These are phyloP conservation scores for Tripterygium wilfordii DNA, from an alignment of 177 flowering plant genomes.

Conservation along the genomic window DNA sequence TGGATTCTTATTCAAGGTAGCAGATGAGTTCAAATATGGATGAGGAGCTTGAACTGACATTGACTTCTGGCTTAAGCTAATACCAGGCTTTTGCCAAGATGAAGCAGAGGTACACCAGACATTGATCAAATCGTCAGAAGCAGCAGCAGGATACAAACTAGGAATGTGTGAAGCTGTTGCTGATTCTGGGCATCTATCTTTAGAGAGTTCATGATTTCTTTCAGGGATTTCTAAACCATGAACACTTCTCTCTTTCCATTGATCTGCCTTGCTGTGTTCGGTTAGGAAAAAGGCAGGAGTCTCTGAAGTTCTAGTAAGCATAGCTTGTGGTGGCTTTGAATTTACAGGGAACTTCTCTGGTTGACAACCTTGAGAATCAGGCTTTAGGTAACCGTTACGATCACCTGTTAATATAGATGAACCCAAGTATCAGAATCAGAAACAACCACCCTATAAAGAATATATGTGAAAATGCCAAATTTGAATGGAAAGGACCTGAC, in stretches of 20 bases:
- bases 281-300: constrained; percentile 14
- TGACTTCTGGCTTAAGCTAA: constrained; percentile 24
- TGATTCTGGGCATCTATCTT: not conserved
- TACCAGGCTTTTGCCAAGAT: constrained; percentile 33
- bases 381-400: constrained; percentile 15
- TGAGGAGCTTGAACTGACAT: constrained; percentile 20
- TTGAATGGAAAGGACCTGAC: not conserved
- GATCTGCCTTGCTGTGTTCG: constrained; percentile 24
- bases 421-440: not conserved
- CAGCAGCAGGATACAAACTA: not conserved
- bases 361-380: constrained; percentile 21
- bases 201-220: not conserved
- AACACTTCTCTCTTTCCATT: constrained; percentile 16
- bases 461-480: not conserved
- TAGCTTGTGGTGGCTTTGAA: constrained; percentile 12
- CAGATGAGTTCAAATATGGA: constrained; percentile 22
- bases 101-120: constrained; percentile 28
- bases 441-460: not conserved
- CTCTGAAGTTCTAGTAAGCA: constrained; percentile 18
- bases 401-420: constrained; percentile 27
- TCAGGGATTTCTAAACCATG: constrained; percentile 4
- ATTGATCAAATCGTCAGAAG: constrained; percentile 20
- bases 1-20: constrained; percentile 16
- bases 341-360: constrained; percentile 23
- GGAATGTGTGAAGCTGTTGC: not conserved